phyloP scores from a whole-genome alignment of 306 rosid species.

The Cicer bijugum region DNA sequence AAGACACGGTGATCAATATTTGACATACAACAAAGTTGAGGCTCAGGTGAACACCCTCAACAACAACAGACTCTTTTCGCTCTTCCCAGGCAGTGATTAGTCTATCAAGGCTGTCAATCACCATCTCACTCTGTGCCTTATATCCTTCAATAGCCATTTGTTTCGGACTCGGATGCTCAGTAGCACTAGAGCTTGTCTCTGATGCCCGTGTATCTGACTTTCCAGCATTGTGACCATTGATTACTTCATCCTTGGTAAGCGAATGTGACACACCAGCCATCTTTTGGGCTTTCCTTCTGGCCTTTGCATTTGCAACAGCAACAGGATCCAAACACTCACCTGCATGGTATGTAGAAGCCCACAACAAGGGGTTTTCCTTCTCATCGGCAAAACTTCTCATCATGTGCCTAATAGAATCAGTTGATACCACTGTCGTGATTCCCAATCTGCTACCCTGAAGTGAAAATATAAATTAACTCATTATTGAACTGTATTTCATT shows the following conservation, averaged over 20 bases:
- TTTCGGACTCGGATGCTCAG: conserved; percentile 71
- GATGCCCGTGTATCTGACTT: conserved; percentile 50
- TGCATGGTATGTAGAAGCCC: conserved; percentile 99
- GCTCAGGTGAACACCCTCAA: conserved; percentile 98
- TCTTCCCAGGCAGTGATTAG: conserved; percentile 97
- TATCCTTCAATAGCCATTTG: conserved; percentile 97
- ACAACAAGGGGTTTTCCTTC: conserved; percentile 87
- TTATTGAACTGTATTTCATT: conserved; percentile 39
- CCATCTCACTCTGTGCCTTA: conserved; percentile 99
- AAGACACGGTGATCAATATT: conserved; percentile 21
- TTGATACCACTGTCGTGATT: conserved; percentile 90
- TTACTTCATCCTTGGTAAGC: conserved; percentile 58
- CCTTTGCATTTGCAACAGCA: conserved; percentile 89
- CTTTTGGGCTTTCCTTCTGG: conserved; percentile 73
- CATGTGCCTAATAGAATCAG: conserved; percentile 97
- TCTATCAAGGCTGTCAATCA: conserved; percentile 98
- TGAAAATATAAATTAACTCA: conserved; percentile 37
- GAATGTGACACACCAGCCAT: conserved; percentile 64
- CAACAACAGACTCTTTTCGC: conserved; percentile 87
- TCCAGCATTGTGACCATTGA: conserved; percentile 51
- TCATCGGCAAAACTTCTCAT: conserved; percentile 95
- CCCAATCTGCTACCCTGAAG: conserved; percentile 94
- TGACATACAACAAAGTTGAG: conserved; percentile 86
- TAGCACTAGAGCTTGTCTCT: conserved; percentile 48
- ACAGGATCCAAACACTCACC: conserved; percentile 95